These are phyloP conservation scores for Musa balbisiana DNA, from an alignment of 202 grass and related monocot species.

Conservation along the genomic window DNA sequence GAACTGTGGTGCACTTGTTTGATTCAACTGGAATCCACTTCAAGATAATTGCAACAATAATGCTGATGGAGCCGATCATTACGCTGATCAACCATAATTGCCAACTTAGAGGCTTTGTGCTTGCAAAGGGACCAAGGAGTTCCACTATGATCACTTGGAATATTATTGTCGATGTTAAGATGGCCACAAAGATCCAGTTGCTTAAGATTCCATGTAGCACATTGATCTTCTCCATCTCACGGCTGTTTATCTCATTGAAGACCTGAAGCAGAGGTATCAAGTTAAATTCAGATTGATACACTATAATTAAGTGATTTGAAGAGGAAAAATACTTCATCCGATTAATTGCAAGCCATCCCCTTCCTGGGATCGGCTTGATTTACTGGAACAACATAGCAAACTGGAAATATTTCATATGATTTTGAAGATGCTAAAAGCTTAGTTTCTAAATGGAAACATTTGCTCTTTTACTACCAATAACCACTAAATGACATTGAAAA, in stretches of 20 bases:
- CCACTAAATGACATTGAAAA: too few relatives aligned
- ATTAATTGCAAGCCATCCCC: too few relatives aligned
- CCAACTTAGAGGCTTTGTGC: slow-evolving; percentile 53
- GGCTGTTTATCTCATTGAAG: slow-evolving; percentile 88
- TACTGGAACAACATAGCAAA: too few relatives aligned
- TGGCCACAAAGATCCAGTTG: slow-evolving; percentile 59
- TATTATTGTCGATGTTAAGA: slow-evolving; percentile 48
- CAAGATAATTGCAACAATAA: slow-evolving; percentile 57
- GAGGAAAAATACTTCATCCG: too few relatives aligned
- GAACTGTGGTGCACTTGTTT: slow-evolving; percentile 5
- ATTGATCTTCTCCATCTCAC: slow-evolving; percentile 87
- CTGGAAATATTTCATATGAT: too few relatives aligned
- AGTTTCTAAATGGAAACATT: too few relatives aligned
- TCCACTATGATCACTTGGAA: slow-evolving; percentile 82
- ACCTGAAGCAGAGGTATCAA: slow-evolving; percentile 39
- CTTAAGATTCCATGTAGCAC: slow-evolving; percentile 56
- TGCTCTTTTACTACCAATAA: too few relatives aligned
- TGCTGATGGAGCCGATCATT: slow-evolving; percentile 54
- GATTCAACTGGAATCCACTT: slow-evolving; percentile 71
- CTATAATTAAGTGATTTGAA: too few relatives aligned
- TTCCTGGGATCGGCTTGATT: too few relatives aligned
- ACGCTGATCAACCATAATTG: slow-evolving; percentile 53
- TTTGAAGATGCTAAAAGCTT: too few relatives aligned
- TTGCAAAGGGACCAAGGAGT: slow-evolving; percentile 68
- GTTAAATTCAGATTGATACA: slow-evolving; percentile 3